phyloP scores from a whole-genome alignment of 495 filamentous ascomycete genomes.

The Amniculicola lignicola region DNA sequence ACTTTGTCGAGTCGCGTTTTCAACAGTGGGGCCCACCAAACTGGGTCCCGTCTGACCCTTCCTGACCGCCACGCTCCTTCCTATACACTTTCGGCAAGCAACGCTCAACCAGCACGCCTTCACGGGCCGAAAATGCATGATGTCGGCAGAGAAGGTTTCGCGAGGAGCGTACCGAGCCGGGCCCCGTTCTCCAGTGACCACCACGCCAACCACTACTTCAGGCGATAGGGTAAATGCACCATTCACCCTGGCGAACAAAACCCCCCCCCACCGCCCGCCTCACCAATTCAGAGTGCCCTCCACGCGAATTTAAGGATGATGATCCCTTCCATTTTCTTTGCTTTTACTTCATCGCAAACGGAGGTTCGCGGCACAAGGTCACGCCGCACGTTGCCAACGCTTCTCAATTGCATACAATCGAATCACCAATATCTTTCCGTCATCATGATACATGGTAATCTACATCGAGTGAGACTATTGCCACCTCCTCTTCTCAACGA shows the following conservation, averaged over 20 bases:
- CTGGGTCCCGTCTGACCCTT: slow-evolving; percentile 7
- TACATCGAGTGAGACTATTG: background rate
- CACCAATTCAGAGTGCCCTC: background rate
- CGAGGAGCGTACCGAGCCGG: slow-evolving; percentile 4
- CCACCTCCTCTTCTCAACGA: background rate
- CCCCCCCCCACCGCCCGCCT: background rate
- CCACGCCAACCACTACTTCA: background rate
- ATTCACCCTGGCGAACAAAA: slow-evolving; percentile 13
- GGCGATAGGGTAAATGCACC: slow-evolving; percentile 16
- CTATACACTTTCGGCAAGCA: background rate
- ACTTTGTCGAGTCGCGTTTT: background rate
- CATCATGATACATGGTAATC: background rate
- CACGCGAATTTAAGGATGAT: background rate
- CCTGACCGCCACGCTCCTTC: too few species aligned
- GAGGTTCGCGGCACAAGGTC: slow-evolving; percentile 1
- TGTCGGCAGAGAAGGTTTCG: background rate
- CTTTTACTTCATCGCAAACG: background rate
- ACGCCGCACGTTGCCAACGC: slow-evolving; percentile 1
- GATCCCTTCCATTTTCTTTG: background rate
- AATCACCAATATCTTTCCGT: too few species aligned
- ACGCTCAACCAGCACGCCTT: background rate
- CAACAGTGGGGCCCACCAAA: background rate
- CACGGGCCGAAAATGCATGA: slow-evolving; percentile 10
- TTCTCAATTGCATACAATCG: too few species aligned
- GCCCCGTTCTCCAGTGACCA: slow-evolving; percentile 2